A percentile compares a stretch with the other conserved stretches of the same genome.
These are phyloP conservation scores for Globisporangium takayamanum DNA, from an alignment of 352 stramenopile genomes.

Conservation along the genomic window DNA sequence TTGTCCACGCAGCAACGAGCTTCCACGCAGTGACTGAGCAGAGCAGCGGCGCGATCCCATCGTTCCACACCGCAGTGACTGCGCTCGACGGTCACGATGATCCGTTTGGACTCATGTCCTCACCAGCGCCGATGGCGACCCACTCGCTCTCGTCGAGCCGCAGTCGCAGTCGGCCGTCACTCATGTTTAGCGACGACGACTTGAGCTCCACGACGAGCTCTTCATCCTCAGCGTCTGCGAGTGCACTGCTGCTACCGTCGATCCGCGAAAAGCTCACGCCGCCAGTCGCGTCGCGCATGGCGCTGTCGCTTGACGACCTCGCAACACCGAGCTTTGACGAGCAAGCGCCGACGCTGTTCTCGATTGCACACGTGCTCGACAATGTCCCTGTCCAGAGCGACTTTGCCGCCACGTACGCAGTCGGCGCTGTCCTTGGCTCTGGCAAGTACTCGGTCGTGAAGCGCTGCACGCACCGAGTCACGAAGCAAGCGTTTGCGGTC, in stretches of 20 bases:
- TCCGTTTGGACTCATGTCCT: conserved; percentile 4
- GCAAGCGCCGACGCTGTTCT: conserved; percentile 49
- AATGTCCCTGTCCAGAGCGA: conserved; percentile 50
- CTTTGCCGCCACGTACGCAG: conserved; percentile 48
- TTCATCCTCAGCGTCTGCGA: conserved; percentile 5
- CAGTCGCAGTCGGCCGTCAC: conserved; percentile 29
- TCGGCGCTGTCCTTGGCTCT: conserved; percentile 54
- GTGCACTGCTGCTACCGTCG: conserved; percentile 26
- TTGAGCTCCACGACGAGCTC: conserved; percentile 34
- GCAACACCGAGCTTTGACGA: conserved; percentile 26
- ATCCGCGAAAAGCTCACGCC: conserved; percentile 64
- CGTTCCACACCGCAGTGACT: conserved; percentile 15
- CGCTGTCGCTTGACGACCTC: conserved; percentile 55
- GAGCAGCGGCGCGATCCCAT: conserved; percentile 8
- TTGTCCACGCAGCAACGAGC: conserved; percentile 26
- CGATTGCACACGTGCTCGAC: conserved; percentile 54
- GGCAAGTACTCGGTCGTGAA: conserved; percentile 82
- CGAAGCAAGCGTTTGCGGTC: conserved; percentile 39
- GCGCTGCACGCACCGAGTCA: conserved; percentile 32
- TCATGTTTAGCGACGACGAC: conserved; percentile 58
- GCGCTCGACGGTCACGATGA: conserved; percentile 20
- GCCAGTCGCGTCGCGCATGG: conserved; percentile 45
- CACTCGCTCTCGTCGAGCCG: background rate
- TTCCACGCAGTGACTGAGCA: conserved; percentile 22
- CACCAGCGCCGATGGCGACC: background rate